Evolutionary conservation across 169 alveolate genomes (phyloP), one percentile per base, ranked within the genome.

Genomic region (Cryptosporidium viatorum): DNA sequence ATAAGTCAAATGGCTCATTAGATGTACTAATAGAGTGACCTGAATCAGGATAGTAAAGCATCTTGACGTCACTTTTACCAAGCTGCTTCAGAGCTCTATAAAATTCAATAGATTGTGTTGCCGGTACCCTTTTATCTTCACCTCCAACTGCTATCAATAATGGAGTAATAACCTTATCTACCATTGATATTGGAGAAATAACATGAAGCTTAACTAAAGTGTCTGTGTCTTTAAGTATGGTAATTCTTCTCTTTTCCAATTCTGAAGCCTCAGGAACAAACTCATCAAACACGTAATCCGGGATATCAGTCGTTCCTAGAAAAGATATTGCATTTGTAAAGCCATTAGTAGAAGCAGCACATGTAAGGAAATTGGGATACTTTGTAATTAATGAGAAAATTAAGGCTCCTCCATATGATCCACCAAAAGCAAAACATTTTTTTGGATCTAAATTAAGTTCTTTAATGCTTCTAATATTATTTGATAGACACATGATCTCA

Each of bases 341-440:
- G 12, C 89, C 89, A 80, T 80, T 80, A 21, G 23, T 65, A 3
- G 51, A 31, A 12, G 58, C 59, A 14, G 69, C 89, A 12, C 65
- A 59, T 43, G 73, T 80, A 48, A 80, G 75, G 18, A 37, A 62
- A 0, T 33, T 41, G 14, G 89, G 89, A 48, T 62, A 23, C 4
- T 26, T 31, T 43, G 80, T 45, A 18, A 48, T 35, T 7, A 80
- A 7, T 6, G 51, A 37, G 50, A 21, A 48, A 35, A 65, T 65
- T 16, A 80, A 12, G 12, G 68, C 55, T 29, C 89, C 89, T 26
- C 89, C 89, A 80, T 80, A 80, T 41, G 89, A 80, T 9, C 89
- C 89, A 29, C 89, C 89, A 43, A 12, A 48, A 5, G 75, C 89
- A 80, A 80, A 80, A n/a, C 89, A 80, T 37, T 43, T 41, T 1